These are phyloP conservation scores for Myriosclerotinia curreyana DNA, from an alignment of 2,329 filamentous ascomycete genomes.

Conservation along the genomic window DNA sequence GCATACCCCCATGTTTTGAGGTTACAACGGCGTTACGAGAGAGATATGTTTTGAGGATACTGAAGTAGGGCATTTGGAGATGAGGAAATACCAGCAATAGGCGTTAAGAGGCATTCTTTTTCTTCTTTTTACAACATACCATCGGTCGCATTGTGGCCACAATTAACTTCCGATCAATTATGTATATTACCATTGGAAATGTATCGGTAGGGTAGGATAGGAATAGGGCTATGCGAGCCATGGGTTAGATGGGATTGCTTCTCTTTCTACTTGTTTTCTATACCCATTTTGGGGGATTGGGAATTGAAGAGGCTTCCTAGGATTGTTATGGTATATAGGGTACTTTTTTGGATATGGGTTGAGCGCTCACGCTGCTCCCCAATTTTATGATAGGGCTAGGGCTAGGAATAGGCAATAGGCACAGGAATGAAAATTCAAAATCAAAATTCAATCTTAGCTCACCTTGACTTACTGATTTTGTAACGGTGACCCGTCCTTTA, in stretches of 20 bases:
- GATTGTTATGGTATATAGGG: conserved; percentile 4
- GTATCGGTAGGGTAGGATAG: background rate
- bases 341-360: conserved; percentile 16
- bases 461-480: background rate
- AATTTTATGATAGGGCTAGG: background rate
- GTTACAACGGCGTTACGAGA: conserved; percentile 15
- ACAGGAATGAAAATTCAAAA: background rate
- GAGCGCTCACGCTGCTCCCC: conserved; percentile 17
- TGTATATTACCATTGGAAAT: conserved; percentile 12
- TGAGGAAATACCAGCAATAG: conserved; percentile 18
- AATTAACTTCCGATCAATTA: conserved; percentile 4
- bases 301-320: background rate
- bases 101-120: conserved; percentile 14
- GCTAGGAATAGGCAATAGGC: background rate
- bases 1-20: conserved; percentile 12
- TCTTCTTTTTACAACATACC: conserved; percentile 9
- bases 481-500: background rate
- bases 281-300: background rate
- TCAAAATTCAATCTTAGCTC: background rate
- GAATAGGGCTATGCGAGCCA: background rate
- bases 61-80: background rate
- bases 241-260: background rate
- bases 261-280: background rate
- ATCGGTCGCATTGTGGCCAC: background rate
- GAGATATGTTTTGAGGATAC: background rate